Percentiles rank a stretch among this genome's conserved stretches.
Evolutionary conservation across 495 filamentous ascomycete genomes (phyloP).

Genomic region (Penicillium lagena): DNA sequence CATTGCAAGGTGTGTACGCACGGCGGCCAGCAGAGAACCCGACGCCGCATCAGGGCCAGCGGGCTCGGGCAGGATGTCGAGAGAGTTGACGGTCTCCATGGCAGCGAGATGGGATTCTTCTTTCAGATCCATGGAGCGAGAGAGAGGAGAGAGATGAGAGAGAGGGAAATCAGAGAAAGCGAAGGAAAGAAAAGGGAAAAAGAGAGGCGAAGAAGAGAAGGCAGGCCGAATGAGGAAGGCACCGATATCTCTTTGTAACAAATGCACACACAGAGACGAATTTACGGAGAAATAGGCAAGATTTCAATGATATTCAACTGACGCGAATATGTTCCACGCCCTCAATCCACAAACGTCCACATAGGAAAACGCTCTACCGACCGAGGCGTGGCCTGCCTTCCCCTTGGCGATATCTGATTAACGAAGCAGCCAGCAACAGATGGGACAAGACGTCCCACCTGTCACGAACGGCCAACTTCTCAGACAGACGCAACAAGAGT

Average conservation of each 20-base stretch:
- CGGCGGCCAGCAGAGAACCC: not conserved
- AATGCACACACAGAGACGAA: not conserved
- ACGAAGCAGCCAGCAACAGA: slow-evolving; percentile 25
- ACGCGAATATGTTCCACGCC: slow-evolving; percentile 21
- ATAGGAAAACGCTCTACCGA: slow-evolving; percentile 18
- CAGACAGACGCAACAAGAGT: slow-evolving; percentile 21
- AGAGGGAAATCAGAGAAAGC: not conserved
- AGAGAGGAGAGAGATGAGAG: not conserved
- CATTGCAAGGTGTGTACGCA: slow-evolving; percentile 8
- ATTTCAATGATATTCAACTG: slow-evolving; percentile 5
- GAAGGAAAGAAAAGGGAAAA: not conserved
- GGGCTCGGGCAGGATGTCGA: too few relatives aligned
- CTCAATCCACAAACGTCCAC: slow-evolving; percentile 21
- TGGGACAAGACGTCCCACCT: slow-evolving; percentile 35
- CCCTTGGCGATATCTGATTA: slow-evolving; percentile 23
- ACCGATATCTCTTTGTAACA: slow-evolving; percentile 2
- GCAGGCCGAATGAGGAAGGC: slow-evolving; percentile 1
- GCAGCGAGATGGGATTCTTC: too few relatives aligned
- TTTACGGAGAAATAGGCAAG: not conserved
- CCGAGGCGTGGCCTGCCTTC: slow-evolving; percentile 33
- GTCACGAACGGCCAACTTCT: slow-evolving; percentile 14
- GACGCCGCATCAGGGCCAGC: too few relatives aligned
- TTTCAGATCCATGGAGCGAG: too few relatives aligned
- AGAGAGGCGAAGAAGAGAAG: not conserved
- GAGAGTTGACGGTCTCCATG: too few relatives aligned